Percentiles rank a stretch among this genome's conserved stretches.
These are phyloP conservation scores for Heracleum sosnowskyi DNA, from an alignment of 129 eudicot genomes.

Conservation along the genomic window DNA sequence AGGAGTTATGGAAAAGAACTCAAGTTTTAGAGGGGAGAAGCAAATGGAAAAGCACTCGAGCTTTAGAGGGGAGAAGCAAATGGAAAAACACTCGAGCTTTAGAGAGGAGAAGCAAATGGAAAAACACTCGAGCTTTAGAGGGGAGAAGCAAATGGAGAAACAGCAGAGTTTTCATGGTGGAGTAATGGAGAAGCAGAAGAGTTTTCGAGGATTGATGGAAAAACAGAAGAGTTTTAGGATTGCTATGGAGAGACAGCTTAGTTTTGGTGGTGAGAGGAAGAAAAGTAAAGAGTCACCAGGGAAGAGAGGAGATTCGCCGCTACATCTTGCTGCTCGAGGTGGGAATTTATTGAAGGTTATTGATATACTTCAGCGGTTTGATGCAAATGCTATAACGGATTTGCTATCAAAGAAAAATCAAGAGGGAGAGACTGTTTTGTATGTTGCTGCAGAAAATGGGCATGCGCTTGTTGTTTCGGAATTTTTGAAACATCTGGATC, in stretches of 20 bases:
- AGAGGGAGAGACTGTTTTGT: conserved; percentile 89
- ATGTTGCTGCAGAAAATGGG: conserved; percentile 90
- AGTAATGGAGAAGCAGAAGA: conserved; percentile 47
- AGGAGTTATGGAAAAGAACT: conserved; percentile 27
- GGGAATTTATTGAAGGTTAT: conserved; percentile 62
- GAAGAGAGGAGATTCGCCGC: conserved; percentile 71
- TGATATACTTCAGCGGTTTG: conserved; percentile 62
- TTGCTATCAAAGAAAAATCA: conserved; percentile 61
- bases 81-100: conserved; percentile 39
- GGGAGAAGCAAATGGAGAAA: conserved; percentile 28
- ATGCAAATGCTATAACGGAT: conserved; percentile 25
- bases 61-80: conserved; percentile 32
- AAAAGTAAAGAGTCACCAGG: conserved; percentile 87
- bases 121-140: conserved; percentile 31
- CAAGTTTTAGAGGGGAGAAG: conserved; percentile 31
- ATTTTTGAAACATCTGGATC: conserved; percentile 69
- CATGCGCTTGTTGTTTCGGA: conserved; percentile 63
- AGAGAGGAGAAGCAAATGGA: conserved; percentile 22
- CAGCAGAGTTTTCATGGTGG: conserved; percentile 33
- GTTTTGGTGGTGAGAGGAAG: conserved; percentile 71
- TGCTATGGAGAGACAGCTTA: conserved; percentile 77
- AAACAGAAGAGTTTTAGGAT: conserved; percentile 61
- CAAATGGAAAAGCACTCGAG: conserved; percentile 31
- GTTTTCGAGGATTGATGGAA: conserved; percentile 44
- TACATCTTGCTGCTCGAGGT: conserved; percentile 80